Evolutionary conservation across 2,329 filamentous ascomycete species (phyloP).

Genomic region (Didymella lethalis): DNA sequence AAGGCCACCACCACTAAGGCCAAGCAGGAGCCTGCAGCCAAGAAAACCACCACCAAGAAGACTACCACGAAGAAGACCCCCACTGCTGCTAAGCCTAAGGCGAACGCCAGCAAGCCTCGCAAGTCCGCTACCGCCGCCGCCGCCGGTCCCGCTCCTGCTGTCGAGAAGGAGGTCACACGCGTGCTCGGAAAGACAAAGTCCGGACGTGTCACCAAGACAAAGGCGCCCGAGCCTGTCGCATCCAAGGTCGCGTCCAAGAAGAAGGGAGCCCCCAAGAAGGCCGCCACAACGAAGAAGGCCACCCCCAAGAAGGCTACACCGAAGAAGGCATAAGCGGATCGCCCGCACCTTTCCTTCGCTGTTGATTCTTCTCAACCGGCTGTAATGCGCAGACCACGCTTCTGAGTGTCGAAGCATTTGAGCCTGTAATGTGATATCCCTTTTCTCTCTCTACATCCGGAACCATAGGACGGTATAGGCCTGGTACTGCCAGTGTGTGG

Average conservation of each 20-base stretch:
- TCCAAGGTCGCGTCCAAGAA: constrained; percentile 42
- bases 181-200: constrained; percentile 84
- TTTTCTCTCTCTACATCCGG: constrained; percentile 33
- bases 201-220: constrained; percentile 79
- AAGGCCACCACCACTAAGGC: constrained; percentile 57
- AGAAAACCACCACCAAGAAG: constrained; percentile 33
- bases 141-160: constrained; percentile 62
- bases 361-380: constrained; percentile 39
- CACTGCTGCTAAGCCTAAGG: constrained; percentile 48
- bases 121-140: constrained; percentile 52
- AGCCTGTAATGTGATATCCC: constrained; percentile 45
- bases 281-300: constrained; percentile 58
- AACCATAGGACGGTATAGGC: constrained; percentile 17
- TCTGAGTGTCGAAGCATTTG: constrained; percentile 12
- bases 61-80: constrained; percentile 52
- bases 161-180: constrained; percentile 71
- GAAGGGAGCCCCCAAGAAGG: constrained; percentile 51
- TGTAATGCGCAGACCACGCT: constrained; percentile 14
- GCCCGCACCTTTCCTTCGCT: constrained; percentile 30
- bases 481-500: constrained; percentile 27
- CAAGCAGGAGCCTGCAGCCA: constrained; percentile 58
- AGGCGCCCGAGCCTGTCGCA: constrained; percentile 53
- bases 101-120: constrained; percentile 55
- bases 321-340: constrained; percentile 47
- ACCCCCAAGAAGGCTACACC: constrained; percentile 58